Evolutionary conservation across 441 rosid genomes (phyloP).

Genomic region (Capsella rubella): DNA sequence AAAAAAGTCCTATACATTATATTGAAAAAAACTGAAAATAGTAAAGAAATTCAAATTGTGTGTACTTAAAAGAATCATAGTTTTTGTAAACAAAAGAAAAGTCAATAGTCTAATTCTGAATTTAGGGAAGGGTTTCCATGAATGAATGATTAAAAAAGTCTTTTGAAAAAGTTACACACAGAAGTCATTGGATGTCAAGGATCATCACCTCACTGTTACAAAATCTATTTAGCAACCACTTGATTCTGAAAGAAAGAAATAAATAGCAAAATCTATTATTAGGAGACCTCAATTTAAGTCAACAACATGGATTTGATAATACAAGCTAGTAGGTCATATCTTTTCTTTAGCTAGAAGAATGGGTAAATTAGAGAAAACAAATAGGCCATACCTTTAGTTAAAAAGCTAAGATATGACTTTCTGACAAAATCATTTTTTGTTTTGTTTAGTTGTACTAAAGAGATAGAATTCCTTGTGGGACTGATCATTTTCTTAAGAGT

Average conservation of each 20-base stretch:
- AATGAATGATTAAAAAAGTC: not conserved
- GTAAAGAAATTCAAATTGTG: not conserved
- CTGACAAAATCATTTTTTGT: conserved; percentile 19
- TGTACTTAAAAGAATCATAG: not conserved
- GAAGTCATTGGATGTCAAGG: not conserved
- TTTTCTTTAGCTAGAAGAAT: not conserved
- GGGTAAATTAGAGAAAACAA: conserved; percentile 1
- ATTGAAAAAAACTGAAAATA: not conserved
- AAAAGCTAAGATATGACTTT: conserved; percentile 29
- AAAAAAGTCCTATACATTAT: not conserved
- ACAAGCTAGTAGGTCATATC: conserved; percentile 5
- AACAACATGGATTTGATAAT: not conserved
- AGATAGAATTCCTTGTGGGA: conserved; percentile 70
- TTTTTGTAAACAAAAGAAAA: not conserved
- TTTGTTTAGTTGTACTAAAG: conserved; percentile 33
- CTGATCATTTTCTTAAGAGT: conserved; percentile 30
- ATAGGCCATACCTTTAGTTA: conserved; percentile 8
- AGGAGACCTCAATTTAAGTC: not conserved
- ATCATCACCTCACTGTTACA: conserved; percentile 1
- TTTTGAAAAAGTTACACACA: not conserved
- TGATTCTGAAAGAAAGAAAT: too few relatives aligned
- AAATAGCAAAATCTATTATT: too few relatives aligned
- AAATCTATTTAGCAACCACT: not conserved
- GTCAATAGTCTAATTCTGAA: not conserved
- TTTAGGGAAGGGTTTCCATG: conserved; percentile 10